Conservation (phyloP, 345 rosid genomes). For the Hypericum androsaemum region DNA sequence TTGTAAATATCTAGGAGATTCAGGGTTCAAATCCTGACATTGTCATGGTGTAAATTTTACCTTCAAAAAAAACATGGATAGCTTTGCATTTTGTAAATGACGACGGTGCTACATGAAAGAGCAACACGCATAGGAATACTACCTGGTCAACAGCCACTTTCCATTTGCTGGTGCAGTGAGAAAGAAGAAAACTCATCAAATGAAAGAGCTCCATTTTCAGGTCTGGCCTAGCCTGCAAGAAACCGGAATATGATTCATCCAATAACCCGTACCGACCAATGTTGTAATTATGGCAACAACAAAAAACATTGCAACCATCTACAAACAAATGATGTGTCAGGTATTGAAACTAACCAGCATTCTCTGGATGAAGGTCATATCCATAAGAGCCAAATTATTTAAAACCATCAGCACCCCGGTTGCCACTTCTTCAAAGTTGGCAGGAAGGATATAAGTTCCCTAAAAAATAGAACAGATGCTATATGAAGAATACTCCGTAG, state of each 20-base stretch:
- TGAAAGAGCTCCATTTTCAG: conserved; percentile 74
- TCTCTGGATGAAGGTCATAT: conserved; percentile 47
- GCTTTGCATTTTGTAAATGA: no score
- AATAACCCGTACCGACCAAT: not conserved
- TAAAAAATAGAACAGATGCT: conserved; percentile 16
- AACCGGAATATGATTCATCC: not conserved
- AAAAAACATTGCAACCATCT: conserved; percentile 4
- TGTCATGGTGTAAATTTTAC: no score
- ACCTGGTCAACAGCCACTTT: conserved; percentile 58
- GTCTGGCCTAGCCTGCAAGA: conserved; percentile 58
- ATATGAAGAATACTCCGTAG: not conserved
- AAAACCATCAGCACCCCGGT: conserved; percentile 65
- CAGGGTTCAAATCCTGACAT: no score
- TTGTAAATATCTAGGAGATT: no score
- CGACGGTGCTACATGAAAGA: no score
- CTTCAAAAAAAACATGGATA: no score
- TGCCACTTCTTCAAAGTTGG: conserved; percentile 69
- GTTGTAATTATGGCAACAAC: not conserved
- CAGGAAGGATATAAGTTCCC: conserved; percentile 55
- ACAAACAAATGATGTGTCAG: conserved; percentile 1
- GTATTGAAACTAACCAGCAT: conserved; percentile 44
- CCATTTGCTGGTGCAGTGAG: conserved; percentile 70
- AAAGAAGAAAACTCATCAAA: conserved; percentile 64
- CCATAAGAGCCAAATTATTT: conserved; percentile 62
- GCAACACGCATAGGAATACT: conserved; percentile 1